Conservation (phyloP, 768 basidiomycete genomes). For the Baorangia bicolor region DNA sequence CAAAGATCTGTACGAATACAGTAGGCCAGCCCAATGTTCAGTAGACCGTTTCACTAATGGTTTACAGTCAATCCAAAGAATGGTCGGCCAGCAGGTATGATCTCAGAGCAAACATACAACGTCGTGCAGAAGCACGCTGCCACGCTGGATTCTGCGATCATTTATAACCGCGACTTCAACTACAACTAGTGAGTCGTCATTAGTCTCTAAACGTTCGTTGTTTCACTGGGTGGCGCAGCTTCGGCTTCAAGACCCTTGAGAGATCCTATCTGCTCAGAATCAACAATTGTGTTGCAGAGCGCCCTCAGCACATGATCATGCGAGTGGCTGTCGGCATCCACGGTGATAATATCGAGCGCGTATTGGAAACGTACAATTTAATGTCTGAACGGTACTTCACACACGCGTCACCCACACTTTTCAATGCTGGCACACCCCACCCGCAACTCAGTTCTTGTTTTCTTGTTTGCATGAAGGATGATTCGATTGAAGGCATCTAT, state of each 20-base stretch:
- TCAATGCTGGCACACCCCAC: constrained; percentile 96
- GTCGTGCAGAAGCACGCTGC: constrained; percentile 80
- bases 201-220: not conserved
- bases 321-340: constrained; percentile 98
- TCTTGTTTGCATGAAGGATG: constrained; percentile 97
- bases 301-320: constrained; percentile 99
- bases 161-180: constrained; percentile 97
- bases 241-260: constrained; percentile 99
- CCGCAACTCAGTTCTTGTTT: constrained; percentile 97
- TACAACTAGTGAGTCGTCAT: constrained; percentile 78
- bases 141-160: constrained; percentile 86
- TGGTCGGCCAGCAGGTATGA: constrained; percentile 82
- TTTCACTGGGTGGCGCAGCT: constrained; percentile 44
- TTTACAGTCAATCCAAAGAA: constrained; percentile 91
- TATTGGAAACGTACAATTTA: constrained; percentile 88
- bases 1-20: constrained; percentile 85
- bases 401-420: constrained; percentile 95
- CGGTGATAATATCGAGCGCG: constrained; percentile 83
- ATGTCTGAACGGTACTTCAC: constrained; percentile 99
- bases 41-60: not conserved
- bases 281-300: constrained; percentile 92
- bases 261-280: constrained; percentile 95
- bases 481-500: constrained; percentile 99
- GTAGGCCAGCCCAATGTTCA: constrained; percentile 41
- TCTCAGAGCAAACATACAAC: constrained; percentile 83